Conservation (phyloP, 1,284 basidiomycete species). For the Apiotrichum gracile region DNA sequence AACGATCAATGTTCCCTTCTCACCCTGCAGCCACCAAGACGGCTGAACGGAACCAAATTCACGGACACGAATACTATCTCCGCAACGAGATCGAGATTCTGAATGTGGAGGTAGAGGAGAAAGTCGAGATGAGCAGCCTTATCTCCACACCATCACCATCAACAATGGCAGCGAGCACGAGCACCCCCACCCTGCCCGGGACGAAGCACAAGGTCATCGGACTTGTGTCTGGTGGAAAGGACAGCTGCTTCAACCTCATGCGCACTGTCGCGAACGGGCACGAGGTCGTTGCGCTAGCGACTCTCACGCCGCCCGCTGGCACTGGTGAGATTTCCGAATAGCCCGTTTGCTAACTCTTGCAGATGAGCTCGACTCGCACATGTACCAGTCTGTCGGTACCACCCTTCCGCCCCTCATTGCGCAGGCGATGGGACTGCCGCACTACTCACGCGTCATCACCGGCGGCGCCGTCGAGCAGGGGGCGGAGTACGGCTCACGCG, state of each 20-base stretch:
- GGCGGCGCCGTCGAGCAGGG: slow-evolving; percentile 77
- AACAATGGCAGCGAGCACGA: neutral
- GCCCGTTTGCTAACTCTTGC: neutral
- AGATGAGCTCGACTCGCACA: slow-evolving; percentile 98
- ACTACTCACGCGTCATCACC: slow-evolving; percentile 72
- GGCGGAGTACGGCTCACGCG: slow-evolving; percentile 69
- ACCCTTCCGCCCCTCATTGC: slow-evolving; percentile 86
- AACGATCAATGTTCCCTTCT: too few species aligned
- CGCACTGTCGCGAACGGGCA: slow-evolving; percentile 86
- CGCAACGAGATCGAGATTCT: too few species aligned
- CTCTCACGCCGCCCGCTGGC: slow-evolving; percentile 72
- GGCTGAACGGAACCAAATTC: too few species aligned
- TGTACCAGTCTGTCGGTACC: slow-evolving; percentile 98
- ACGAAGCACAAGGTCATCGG: slow-evolving; percentile 70
- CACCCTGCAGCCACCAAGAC: too few species aligned
- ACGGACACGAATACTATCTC: too few species aligned
- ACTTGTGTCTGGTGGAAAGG: slow-evolving; percentile 94
- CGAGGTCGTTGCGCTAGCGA: slow-evolving; percentile 80
- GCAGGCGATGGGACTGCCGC: slow-evolving; percentile 74
- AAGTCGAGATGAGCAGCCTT: neutral
- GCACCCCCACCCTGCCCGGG: slow-evolving; percentile 17
- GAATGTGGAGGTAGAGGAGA: too few species aligned
- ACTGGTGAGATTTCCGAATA: slow-evolving; percentile 57
- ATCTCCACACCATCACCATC: neutral
- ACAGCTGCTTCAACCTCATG: slow-evolving; percentile 92